Evolutionary conservation across 148 eudicot genomes (phyloP), one percentile per base, ranked within the genome.

Genomic region (Nepenthes mirabilis): DNA sequence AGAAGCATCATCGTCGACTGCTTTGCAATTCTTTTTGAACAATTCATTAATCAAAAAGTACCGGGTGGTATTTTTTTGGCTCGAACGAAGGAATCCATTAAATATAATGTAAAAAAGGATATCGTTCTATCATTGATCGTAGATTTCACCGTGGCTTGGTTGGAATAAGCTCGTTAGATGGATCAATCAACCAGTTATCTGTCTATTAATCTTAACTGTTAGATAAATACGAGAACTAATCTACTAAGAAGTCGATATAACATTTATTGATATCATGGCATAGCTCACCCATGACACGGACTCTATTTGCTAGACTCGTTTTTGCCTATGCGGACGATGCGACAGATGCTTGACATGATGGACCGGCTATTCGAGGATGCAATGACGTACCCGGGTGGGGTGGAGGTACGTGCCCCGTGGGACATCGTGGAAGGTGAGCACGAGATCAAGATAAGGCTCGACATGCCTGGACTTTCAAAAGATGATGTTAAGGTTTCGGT

Each of bases 311-410:
- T 90, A 32, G 90, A 90, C 58, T 65, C 90, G 4, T 2, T 86
- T 1, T 80, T 90, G 1, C 94, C 94, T 1, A 76, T 82, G 88
- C 76, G 79, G 67, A 67, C 90, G 40, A 77, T 88, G 83, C 74
- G 90, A 7, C 90, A 81, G 62, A 83, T 91, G 90, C 35, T 88
- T 14, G 86, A 83, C 61, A 72, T 84, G 9, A 83, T 91, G 80
- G 86, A 85, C 74, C 59, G 82, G 0, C 33, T 85, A 0, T 79
- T 82, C 5, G 93, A 83, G 10, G 94, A 88, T 36, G 68, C 82
- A 1, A 62, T 80, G 73, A 61, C 81, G 14, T 68, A 75, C 62
- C 90, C 95, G 32, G 72, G 77, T 2, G 60, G 65, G 37, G 33
- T n/a, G 13, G 85, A 81, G 33, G 50, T 75, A 3, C 79, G 93